Evolutionary conservation across 495 filamentous ascomycete genomes (phyloP), one percentile per base, ranked within the genome.

Genomic region (Podospora comata): DNA sequence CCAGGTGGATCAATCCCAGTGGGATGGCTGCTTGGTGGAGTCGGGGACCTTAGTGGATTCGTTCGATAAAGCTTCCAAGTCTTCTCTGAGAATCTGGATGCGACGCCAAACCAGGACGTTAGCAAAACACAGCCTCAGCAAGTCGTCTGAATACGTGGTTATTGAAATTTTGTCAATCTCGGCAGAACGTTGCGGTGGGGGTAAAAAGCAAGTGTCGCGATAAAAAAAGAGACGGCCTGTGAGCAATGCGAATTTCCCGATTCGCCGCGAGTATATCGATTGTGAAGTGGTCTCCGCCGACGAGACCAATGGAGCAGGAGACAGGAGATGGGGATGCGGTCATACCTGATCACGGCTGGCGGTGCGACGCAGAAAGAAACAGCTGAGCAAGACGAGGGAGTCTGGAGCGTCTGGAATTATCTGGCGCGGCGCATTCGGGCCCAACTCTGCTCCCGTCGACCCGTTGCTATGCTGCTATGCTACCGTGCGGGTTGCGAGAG

Each of bases 221-320:
- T 66, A 64, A 70, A 48, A 26, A 71, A 65, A 64, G 27, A 59
- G n/a, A 61, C 30, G 60, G 67, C 66, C 68, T 65, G 71, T 73
- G 68, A 72, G 70, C 68, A 26, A 53, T 67, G 19, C 65, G 30
- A 69, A 69, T 67, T 62, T 72, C 70, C 68, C 72, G 70, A 75
- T 74, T 73, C 73, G 75, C 69, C 68, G 70, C 67, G 68, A 61
- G 65, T 70, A 74, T 68, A 73, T 64, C 65, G 72, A 70, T 58
- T 62, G 56, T 64, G 73, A 60, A 70, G 71, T 72, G 70, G n/a
- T 26, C 55, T 58, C 16, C 34, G 69, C 67, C 48, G 65, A 54
- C 60, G 69, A 63, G 61, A 44, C 67, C 67, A 68, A 72, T 73
- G 39, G 65, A n/a, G 60, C 62, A 34, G 55, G 60, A 44, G 27